A percentile compares a stretch with the other conserved stretches of the same genome.
Conservation (phyloP, 2,329 filamentous ascomycete species). For the Zasmidium cellare region DNA sequence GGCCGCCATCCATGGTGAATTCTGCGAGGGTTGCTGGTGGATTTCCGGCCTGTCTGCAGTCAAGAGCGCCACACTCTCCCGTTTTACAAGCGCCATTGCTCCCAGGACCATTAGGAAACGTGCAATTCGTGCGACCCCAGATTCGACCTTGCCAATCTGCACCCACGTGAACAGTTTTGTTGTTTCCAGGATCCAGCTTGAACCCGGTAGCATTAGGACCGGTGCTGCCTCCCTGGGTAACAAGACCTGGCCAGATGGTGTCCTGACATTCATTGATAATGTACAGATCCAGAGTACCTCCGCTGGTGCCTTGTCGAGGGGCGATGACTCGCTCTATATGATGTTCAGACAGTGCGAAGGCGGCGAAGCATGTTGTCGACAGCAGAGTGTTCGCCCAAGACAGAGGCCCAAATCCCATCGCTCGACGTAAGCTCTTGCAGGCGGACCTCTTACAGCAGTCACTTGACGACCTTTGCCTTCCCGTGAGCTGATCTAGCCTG, state of each 20-base stretch:
- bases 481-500: background rate
- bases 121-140: conserved; percentile 84
- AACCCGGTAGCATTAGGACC: conserved; percentile 68
- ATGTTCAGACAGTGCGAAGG: conserved; percentile 35
- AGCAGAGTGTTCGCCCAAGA: background rate
- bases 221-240: conserved; percentile 66
- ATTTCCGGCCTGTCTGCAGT: conserved; percentile 63
- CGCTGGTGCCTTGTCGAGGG: conserved; percentile 24
- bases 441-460: background rate
- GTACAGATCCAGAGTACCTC: conserved; percentile 53
- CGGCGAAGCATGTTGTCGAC: background rate
- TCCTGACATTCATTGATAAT: conserved; percentile 72
- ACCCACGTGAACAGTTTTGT: conserved; percentile 64
- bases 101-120: conserved; percentile 65
- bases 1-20: conserved; percentile 71
- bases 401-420: background rate
- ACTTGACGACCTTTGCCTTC: background rate
- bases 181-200: conserved; percentile 60
- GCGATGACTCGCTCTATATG: conserved; percentile 34
- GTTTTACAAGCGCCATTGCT: conserved; percentile 60
- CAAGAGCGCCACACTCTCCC: conserved; percentile 72
- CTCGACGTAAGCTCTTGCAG: background rate
- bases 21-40: conserved; percentile 77
- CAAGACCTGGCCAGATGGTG: conserved; percentile 74
- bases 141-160: conserved; percentile 77